These are phyloP conservation scores for Colletotrichum spaethianum DNA, from an alignment of 2,329 filamentous ascomycete genomes.

Conservation along the genomic window DNA sequence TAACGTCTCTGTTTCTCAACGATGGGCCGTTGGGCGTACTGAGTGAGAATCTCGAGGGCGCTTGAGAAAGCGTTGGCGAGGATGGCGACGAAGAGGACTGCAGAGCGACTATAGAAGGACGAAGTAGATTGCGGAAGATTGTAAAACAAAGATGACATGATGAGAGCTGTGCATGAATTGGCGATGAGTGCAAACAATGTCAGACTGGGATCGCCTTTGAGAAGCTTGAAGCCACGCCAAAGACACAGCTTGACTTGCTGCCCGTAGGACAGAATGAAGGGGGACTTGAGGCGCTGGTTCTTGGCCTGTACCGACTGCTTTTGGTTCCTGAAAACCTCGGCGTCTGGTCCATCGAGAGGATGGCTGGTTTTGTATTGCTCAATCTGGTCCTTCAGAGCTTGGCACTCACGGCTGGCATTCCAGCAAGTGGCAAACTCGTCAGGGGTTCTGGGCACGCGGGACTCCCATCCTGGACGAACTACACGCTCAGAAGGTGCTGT, in stretches of 20 bases:
- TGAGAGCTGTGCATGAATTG: slow-evolving; percentile 64
- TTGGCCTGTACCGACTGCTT: slow-evolving; percentile 42
- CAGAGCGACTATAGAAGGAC: slow-evolving; percentile 62
- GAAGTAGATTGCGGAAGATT: slow-evolving; percentile 57
- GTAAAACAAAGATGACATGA: slow-evolving; percentile 67
- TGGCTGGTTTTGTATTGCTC: slow-evolving; percentile 45
- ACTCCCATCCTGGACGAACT: slow-evolving; percentile 46
- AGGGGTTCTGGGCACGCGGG: slow-evolving; percentile 48
- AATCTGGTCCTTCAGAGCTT: slow-evolving; percentile 48
- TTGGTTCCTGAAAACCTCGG: slow-evolving; percentile 23
- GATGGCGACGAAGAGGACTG: slow-evolving; percentile 67
- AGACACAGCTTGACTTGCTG: slow-evolving; percentile 63
- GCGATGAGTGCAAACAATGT: slow-evolving; percentile 56
- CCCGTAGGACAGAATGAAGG: slow-evolving; percentile 62
- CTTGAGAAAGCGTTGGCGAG: slow-evolving; percentile 65
- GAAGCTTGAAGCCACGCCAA: slow-evolving; percentile 56
- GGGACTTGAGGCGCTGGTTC: slow-evolving; percentile 63
- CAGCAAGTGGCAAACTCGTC: slow-evolving; percentile 50
- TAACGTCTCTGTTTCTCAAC: slow-evolving; percentile 48
- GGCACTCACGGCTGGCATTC: slow-evolving; percentile 46
- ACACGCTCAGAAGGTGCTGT: slow-evolving; percentile 52
- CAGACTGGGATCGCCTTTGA: slow-evolving; percentile 56
- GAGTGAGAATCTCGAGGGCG: slow-evolving; percentile 49
- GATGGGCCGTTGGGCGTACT: slow-evolving; percentile 47
- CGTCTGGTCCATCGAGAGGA: slow-evolving; percentile 33